phyloP scores from a whole-genome alignment of 75 land plant species.

The Ceratopteris richardii region DNA sequence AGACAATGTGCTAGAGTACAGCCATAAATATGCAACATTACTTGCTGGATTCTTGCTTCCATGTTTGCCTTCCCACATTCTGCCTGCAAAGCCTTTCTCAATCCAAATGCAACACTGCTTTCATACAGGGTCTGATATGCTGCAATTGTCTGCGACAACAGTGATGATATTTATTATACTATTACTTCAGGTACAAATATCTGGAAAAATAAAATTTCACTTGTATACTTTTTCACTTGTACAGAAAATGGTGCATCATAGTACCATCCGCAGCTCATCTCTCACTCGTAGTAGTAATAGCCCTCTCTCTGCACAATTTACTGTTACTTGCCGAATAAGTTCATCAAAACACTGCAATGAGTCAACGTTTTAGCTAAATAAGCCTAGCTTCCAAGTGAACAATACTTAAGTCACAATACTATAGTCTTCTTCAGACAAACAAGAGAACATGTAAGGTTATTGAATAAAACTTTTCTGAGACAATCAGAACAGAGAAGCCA shows the following conservation, averaged over 20 bases:
- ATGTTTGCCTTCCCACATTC: conserved; percentile 34
- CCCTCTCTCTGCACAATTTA: conserved; percentile 40
- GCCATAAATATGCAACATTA: too few species aligned
- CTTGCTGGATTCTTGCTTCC: conserved; percentile 28
- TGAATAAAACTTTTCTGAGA: too few species aligned
- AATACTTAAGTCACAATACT: not conserved
- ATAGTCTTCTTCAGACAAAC: too few species aligned
- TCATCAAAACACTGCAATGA: conserved; percentile 35
- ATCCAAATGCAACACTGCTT: conserved; percentile 37
- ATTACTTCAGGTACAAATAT: too few species aligned
- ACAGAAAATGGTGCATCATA: not conserved
- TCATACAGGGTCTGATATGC: conserved; percentile 38
- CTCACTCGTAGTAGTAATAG: conserved; percentile 30
- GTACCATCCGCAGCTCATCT: conserved; percentile 38
- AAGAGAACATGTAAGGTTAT: too few species aligned
- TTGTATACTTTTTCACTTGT: too few species aligned
- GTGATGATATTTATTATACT: not conserved
- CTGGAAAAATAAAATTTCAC: too few species aligned
- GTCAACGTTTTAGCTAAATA: not conserved
- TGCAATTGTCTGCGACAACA: conserved; percentile 25
- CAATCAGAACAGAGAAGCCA: too few species aligned
- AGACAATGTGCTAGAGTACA: too few species aligned
- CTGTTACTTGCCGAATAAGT: conserved; percentile 24
- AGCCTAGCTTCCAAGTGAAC: not conserved
- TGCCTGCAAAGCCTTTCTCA: conserved; percentile 34